A percentile compares a stretch with the other conserved stretches of the same genome.
phyloP scores from a whole-genome alignment of 257 asterid species.

The Plantago elongata region DNA sequence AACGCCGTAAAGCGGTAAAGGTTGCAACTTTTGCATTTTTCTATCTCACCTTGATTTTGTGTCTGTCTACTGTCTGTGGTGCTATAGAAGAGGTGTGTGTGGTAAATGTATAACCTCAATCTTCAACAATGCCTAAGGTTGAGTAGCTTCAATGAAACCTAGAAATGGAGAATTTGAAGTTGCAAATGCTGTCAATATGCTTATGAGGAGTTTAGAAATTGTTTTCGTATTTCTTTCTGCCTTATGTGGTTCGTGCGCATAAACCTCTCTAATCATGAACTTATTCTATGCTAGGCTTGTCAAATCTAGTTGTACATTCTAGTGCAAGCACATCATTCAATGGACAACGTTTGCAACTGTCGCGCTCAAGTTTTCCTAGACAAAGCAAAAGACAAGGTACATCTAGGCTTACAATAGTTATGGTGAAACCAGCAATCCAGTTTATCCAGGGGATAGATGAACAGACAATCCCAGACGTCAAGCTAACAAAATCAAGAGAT shows the following conservation, averaged over 20 bases:
- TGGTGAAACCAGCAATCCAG: slow-evolving; percentile 80
- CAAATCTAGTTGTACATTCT: slow-evolving; percentile 35
- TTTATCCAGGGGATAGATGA: slow-evolving; percentile 90
- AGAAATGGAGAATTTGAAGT: not conserved
- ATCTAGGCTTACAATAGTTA: slow-evolving; percentile 38
- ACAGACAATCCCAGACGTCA: slow-evolving; percentile 85
- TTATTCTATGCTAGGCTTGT: slow-evolving; percentile 35
- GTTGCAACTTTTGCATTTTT: too few relatives aligned
- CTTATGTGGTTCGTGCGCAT: not conserved
- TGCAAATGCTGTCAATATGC: not conserved
- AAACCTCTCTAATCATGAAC: slow-evolving; percentile 12
- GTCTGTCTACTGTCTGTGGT: too few relatives aligned
- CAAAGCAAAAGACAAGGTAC: slow-evolving; percentile 16
- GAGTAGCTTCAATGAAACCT: not conserved
- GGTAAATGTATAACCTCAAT: too few relatives aligned
- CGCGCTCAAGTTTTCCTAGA: slow-evolving; percentile 30
- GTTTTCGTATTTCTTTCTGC: not conserved
- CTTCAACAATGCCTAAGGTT: too few relatives aligned
- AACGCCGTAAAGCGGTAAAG: too few relatives aligned
- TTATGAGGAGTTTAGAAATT: not conserved
- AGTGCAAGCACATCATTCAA: slow-evolving; percentile 54
- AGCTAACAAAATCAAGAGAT: slow-evolving; percentile 82
- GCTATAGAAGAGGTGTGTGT: too few relatives aligned
- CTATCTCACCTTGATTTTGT: too few relatives aligned
- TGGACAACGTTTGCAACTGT: slow-evolving; percentile 45